A percentile compares a stretch with the other conserved stretches of the same genome.
Conservation (phyloP, 1,284 basidiomycete species). For the Cryptococcus sp. region DNA sequence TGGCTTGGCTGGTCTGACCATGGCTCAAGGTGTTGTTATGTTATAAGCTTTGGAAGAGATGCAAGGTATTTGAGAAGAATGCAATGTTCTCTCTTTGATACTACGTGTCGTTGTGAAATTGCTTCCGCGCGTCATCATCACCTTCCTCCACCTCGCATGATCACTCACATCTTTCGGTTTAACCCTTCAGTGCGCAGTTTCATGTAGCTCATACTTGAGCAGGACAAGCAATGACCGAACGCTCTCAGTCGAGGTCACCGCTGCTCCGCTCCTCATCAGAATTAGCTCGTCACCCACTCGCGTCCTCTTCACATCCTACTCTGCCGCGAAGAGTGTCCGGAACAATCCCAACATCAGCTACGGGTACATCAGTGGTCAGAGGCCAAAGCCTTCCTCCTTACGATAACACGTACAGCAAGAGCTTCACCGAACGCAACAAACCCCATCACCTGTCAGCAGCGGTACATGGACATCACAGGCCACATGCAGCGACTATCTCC, state of each 20-base stretch:
- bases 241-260: constrained; percentile 1
- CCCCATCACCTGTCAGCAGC: background rate
- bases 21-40: constrained; percentile 7
- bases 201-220: background rate
- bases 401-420: too few species aligned
- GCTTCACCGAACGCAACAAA: background rate
- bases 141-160: background rate
- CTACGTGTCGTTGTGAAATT: background rate
- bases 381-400: too few species aligned
- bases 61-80: background rate
- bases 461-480: constrained; percentile 1
- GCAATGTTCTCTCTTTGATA: background rate
- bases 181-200: background rate
- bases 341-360: too few species aligned
- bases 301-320: constrained; percentile 9
- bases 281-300: constrained; percentile 4
- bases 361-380: too few species aligned
- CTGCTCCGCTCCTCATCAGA: background rate
- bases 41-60: background rate
- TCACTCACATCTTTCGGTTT: background rate
- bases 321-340: constrained; percentile 7
- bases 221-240: background rate
- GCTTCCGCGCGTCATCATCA: constrained; percentile 1
- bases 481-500: constrained; percentile 20
- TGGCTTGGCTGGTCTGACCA: constrained; percentile 25